Evolutionary conservation across 148 eudicot species (phyloP), one percentile per base, ranked within the genome.

Genomic region (Amaranthus hypochondriacus): DNA sequence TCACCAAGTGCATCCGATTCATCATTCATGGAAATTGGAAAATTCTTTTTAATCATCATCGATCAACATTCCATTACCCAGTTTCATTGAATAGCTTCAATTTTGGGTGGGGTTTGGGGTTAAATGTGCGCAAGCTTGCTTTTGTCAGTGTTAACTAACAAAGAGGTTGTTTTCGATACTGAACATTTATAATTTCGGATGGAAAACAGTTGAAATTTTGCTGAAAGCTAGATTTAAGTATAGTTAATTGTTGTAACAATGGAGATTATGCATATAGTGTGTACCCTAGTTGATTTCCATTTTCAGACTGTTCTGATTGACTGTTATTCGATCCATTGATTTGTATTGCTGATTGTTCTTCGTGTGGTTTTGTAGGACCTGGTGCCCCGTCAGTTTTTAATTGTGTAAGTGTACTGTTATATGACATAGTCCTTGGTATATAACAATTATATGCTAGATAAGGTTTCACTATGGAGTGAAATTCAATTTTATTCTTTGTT

Each of bases 381-480:
- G 94, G 92, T 6, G 96, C 98, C 77, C 98, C 98, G 10, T 50
- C 88, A 48, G 79, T 85, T 74, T 90, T 93, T 75, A 93, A 90
- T 76, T 86, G 90, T 84, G 98, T 90, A 77, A 83, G 98, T 84
- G 48, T 81, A 43, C 14, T 62, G 12, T 59, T 61, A 18, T 28
- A 47, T 50, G 49, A 13, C 59, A 39, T 43, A 10, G 1, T 75
- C 60, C 54, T 75, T 39, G 28, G 65, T 63, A 7, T 39, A n/a
- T 49, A 48, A 61, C 12, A 28, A 11, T n/a, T 9, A 64, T 51
- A 10, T 21, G 2, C 12, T 50, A 49, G 5, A 43, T 9, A 58
- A 21, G 67, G n/a, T 58, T 53, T 58, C 53, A 49, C 7, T 44
- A 48, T 57, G 7, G 18, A 75, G 62, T 46, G 46, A 7, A 43